Evolutionary conservation across 2,329 filamentous ascomycete species (phyloP).

Genomic region (Fusarium nematophilum): DNA sequence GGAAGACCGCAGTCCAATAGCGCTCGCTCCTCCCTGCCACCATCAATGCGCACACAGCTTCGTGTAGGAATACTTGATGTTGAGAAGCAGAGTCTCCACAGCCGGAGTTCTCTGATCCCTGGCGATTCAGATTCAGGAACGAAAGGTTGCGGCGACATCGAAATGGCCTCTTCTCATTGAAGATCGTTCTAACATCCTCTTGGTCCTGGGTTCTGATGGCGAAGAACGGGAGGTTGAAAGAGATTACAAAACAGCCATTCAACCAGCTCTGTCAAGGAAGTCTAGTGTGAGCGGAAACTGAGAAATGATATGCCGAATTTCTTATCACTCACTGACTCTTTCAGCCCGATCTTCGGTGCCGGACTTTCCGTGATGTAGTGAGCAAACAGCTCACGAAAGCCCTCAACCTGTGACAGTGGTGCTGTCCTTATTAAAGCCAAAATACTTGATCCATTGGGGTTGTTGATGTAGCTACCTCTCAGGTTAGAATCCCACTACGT

Average conservation of each 20-base stretch:
- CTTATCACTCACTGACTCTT: constrained; percentile 5
- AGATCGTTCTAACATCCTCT: constrained; percentile 2
- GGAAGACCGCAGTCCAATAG: constrained; percentile 13
- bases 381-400: constrained; percentile 10
- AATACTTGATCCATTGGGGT: constrained; percentile 9
- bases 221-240: constrained; percentile 20
- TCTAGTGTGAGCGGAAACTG: background rate
- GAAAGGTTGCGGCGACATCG: constrained; percentile 2
- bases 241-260: constrained; percentile 17
- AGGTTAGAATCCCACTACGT: background rate
- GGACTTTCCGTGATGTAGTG: constrained; percentile 21
- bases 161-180: background rate
- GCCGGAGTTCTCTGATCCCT: background rate
- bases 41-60: constrained; percentile 8
- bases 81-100: background rate
- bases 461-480: constrained; percentile 30
- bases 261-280: background rate
- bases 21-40: constrained; percentile 7
- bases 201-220: background rate
- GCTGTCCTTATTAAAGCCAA: constrained; percentile 12
- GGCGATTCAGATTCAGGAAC: background rate
- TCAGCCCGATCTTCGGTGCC: background rate
- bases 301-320: background rate
- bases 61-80: background rate
- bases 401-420: background rate